phyloP scores from a whole-genome alignment of 352 stramenopile species.

The Aphanomyces invadans region DNA sequence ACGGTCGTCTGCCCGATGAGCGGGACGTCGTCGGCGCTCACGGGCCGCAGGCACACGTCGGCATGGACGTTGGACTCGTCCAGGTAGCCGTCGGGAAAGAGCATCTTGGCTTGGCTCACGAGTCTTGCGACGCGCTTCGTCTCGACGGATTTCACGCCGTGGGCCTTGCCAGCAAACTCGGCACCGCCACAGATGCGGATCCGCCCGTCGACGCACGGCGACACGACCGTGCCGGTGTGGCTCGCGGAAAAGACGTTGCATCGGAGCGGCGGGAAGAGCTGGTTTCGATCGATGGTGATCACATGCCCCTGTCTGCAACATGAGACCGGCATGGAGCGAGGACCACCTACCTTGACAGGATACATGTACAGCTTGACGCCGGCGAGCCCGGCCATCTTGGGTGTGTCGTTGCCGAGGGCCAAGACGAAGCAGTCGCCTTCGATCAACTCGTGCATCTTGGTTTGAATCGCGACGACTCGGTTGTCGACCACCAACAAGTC shows the following conservation, averaged over 20 bases:
- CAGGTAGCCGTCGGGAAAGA: conserved; percentile 80
- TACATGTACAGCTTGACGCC: conserved; percentile 76
- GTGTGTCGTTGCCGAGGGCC: conserved; percentile 70
- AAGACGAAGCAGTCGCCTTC: conserved; percentile 83
- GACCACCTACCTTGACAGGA: conserved; percentile 42
- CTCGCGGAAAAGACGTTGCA: conserved; percentile 74
- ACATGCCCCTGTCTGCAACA: conserved; percentile 42
- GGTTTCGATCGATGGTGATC: conserved; percentile 61
- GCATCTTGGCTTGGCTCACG: conserved; percentile 54
- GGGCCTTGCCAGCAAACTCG: conserved; percentile 56
- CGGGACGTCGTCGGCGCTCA: conserved; percentile 77
- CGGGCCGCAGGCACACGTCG: conserved; percentile 77
- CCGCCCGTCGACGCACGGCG: conserved; percentile 48
- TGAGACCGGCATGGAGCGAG: background rate
- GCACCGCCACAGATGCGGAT: conserved; percentile 74
- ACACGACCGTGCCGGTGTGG: conserved; percentile 52
- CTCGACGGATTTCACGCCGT: conserved; percentile 35
- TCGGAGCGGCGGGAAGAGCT: conserved; percentile 50
- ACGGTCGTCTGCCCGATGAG: conserved; percentile 73
- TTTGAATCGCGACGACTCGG: conserved; percentile 72
- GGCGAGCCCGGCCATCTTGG: conserved; percentile 52
- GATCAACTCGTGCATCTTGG: conserved; percentile 59
- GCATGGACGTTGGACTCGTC: conserved; percentile 66
- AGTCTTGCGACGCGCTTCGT: conserved; percentile 73
- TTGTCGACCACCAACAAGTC: conserved; percentile 74